phyloP scores from a whole-genome alignment of 805 yeast species.

The Grigorovia yakushimaensis region DNA sequence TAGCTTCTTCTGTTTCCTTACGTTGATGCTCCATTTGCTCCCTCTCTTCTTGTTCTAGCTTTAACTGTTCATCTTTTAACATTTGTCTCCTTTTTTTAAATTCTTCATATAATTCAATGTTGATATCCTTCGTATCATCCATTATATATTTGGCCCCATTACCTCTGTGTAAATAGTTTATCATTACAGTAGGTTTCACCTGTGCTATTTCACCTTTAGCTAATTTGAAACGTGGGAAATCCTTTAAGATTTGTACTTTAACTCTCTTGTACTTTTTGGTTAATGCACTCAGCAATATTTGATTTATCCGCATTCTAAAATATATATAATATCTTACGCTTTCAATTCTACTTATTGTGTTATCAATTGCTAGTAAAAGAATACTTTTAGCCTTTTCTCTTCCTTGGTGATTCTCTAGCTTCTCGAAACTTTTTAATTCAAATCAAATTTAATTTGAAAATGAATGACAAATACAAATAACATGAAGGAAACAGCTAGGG shows the following conservation, averaged over 20 bases:
- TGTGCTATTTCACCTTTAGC: constrained; percentile 57
- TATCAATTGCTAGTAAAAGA: not conserved
- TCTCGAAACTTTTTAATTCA: not conserved
- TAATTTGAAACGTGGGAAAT: constrained; percentile 53
- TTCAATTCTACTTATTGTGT: not conserved
- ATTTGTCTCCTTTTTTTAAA: constrained; percentile 6
- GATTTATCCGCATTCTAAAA: not conserved
- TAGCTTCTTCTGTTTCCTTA: not conserved
- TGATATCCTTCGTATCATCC: constrained; percentile 18
- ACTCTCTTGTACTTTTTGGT: constrained; percentile 46
- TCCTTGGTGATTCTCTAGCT: not conserved
- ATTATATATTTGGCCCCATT: constrained; percentile 69
- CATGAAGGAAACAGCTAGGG: too few relatives aligned
- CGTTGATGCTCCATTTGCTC: not conserved
- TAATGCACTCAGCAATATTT: constrained; percentile 30
- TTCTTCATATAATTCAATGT: constrained; percentile 9
- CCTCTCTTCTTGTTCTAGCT: constrained; percentile 2
- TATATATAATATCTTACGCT: too few relatives aligned
- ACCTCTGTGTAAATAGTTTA: constrained; percentile 58
- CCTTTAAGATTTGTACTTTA: constrained; percentile 64
- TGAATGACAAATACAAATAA: too few relatives aligned
- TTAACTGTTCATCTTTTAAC: not conserved
- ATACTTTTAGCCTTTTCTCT: constrained; percentile 28
- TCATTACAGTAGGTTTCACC: constrained; percentile 76
- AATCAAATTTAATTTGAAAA: too few relatives aligned